Evolutionary conservation across 148 eudicot species (phyloP).

Genomic region (Fagopyrum homotropicum): DNA sequence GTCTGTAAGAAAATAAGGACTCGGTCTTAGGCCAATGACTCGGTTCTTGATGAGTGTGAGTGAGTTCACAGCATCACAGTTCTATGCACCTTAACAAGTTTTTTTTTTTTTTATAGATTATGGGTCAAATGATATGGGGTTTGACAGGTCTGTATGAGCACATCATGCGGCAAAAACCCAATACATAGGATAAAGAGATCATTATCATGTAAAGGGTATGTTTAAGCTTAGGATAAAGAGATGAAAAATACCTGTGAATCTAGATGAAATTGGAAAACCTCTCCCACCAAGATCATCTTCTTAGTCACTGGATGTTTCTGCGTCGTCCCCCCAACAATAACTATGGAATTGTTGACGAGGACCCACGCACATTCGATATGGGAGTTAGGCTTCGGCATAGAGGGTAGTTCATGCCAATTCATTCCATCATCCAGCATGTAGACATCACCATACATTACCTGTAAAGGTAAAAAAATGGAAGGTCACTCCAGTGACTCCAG

Average conservation of each 20-base stretch:
- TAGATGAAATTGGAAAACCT: constrained; percentile 31
- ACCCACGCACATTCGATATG: constrained; percentile 44
- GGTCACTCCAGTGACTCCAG: neutral
- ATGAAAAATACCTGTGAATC: constrained; percentile 23
- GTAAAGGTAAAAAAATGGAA: neutral
- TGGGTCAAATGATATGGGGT: neutral
- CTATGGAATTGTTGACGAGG: constrained; percentile 32
- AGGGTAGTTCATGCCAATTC: constrained; percentile 29
- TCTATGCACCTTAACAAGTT: too few relatives aligned
- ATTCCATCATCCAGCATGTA: constrained; percentile 32
- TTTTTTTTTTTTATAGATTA: too few relatives aligned
- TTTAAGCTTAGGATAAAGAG: neutral
- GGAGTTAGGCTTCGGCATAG: constrained; percentile 39
- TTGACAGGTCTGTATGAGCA: neutral
- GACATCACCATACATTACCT: constrained; percentile 39
- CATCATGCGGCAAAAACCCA: neutral
- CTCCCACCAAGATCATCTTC: constrained; percentile 39
- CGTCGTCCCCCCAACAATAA: constrained; percentile 39
- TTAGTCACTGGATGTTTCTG: constrained; percentile 37
- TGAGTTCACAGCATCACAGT: too few relatives aligned
- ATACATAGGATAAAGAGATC: neutral
- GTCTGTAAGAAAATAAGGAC: constrained; percentile 15
- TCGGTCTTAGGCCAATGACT: too few relatives aligned
- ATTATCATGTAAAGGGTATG: neutral
- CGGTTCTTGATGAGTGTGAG: too few relatives aligned